Conservation (phyloP, 257 asterid species). For the Solanum pennellii region DNA sequence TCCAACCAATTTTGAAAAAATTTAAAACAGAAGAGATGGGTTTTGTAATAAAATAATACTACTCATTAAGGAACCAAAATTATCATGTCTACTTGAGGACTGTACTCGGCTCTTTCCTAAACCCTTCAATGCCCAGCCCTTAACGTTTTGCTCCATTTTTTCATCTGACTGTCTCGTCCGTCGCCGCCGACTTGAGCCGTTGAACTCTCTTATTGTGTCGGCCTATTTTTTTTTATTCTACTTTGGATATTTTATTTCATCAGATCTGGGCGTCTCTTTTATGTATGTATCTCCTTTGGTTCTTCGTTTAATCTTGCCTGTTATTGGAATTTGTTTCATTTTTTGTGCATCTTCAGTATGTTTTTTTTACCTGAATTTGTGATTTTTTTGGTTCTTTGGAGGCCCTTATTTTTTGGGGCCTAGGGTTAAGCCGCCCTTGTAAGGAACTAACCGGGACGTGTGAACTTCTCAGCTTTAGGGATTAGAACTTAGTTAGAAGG, state of each 20-base stretch:
- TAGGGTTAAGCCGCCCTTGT: neutral
- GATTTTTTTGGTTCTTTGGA: neutral
- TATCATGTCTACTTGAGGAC: too few species aligned
- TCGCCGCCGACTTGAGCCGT: too few species aligned
- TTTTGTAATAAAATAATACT: too few species aligned
- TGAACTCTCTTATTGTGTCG: neutral
- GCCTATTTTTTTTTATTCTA: too few species aligned
- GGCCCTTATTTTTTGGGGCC: too few species aligned
- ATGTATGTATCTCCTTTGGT: neutral
- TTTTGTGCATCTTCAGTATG: neutral
- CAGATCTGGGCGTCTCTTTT: neutral
- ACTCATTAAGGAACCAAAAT: too few species aligned
- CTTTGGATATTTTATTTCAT: neutral
- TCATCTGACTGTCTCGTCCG: neutral
- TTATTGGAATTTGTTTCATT: neutral
- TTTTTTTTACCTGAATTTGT: neutral
- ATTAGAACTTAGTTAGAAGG: neutral
- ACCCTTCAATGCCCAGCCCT: neutral
- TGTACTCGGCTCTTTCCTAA: neutral
- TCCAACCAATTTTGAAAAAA: neutral
- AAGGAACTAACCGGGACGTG: neutral
- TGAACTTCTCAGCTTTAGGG: neutral
- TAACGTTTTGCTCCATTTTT: neutral
- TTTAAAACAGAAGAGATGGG: too few species aligned
- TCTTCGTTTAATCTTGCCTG: neutral